phyloP scores from a whole-genome alignment of 371 early-diverging fungal species.

The Apophysomyces trapeziformis region DNA sequence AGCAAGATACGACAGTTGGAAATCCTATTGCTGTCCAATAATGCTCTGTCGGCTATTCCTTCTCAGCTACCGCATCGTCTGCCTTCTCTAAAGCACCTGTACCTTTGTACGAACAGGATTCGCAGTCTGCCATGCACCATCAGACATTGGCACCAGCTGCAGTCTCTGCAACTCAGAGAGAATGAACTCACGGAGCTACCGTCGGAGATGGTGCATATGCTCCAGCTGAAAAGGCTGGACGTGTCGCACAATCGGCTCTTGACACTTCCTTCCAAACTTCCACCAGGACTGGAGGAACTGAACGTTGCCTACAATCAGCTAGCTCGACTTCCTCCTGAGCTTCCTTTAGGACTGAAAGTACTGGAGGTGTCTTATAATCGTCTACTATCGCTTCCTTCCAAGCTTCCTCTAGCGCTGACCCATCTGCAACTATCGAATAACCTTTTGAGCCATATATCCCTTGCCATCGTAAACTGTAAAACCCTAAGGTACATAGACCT shows the following conservation, averaged over 20 bases:
- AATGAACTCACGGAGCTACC: conserved; percentile 56
- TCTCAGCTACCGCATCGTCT: conserved; percentile 43
- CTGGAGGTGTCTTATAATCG: too few relatives aligned
- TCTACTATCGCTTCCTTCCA: too few relatives aligned
- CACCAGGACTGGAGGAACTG: conserved; percentile 33
- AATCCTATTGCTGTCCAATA: conserved; percentile 59
- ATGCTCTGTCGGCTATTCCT: conserved; percentile 50
- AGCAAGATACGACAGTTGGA: conserved; percentile 50
- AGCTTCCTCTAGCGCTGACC: too few relatives aligned
- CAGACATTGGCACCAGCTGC: conserved; percentile 48
- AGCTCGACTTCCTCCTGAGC: too few relatives aligned
- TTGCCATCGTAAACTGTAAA: too few relatives aligned
- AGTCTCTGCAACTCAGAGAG: conserved; percentile 61
- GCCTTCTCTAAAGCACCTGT: conserved; percentile 50
- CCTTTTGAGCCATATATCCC: conserved; percentile 29
- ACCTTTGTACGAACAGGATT: conserved; percentile 59
- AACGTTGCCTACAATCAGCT: conserved; percentile 30
- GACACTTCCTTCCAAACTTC: conserved; percentile 44
- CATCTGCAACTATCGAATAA: conserved; percentile 36
- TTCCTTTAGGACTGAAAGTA: too few relatives aligned
- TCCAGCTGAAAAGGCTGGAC: conserved; percentile 52
- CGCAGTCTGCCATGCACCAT: conserved; percentile 47
- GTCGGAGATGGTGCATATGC: conserved; percentile 51
- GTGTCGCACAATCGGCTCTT: conserved; percentile 58
- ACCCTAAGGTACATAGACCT: too few relatives aligned